phyloP scores from a whole-genome alignment of 331 rosid genomes.

The Rosa hybrid region DNA sequence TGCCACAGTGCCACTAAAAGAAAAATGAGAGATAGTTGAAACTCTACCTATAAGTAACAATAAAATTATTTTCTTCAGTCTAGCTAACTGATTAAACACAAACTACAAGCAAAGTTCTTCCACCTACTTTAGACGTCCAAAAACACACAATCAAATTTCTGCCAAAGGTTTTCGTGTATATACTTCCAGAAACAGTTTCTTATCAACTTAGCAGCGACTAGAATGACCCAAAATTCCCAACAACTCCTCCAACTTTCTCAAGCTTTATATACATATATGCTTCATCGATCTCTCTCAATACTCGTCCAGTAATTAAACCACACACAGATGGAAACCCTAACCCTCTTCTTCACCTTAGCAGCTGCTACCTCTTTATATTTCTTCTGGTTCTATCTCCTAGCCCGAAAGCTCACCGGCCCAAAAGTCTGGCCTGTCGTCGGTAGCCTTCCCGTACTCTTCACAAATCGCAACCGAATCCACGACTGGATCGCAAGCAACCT shows the following conservation, averaged over 20 bases:
- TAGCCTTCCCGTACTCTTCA: slow-evolving; percentile 63
- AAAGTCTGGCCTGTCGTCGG: slow-evolving; percentile 68
- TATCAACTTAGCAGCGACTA: slow-evolving; percentile 42
- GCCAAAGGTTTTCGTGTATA: slow-evolving; percentile 24
- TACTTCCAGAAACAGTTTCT: slow-evolving; percentile 2
- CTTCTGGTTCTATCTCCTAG: slow-evolving; percentile 59
- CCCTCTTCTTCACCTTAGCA: slow-evolving; percentile 34
- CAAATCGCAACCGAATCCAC: slow-evolving; percentile 63
- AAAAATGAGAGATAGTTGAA: background rate
- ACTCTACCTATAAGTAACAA: slow-evolving; percentile 6
- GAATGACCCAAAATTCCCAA: slow-evolving; percentile 50
- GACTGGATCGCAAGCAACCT: slow-evolving; percentile 80
- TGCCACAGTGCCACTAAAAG: background rate
- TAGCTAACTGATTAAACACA: background rate
- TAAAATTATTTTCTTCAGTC: background rate
- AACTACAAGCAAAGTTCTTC: background rate
- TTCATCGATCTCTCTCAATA: slow-evolving; percentile 13
- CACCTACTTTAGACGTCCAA: background rate
- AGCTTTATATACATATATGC: slow-evolving; percentile 19
- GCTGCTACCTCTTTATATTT: slow-evolving; percentile 44
- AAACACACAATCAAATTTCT: background rate
- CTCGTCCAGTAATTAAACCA: background rate
- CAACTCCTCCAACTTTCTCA: slow-evolving; percentile 48
- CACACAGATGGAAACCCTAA: slow-evolving; percentile 44
- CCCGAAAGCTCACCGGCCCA: slow-evolving; percentile 70